Conservation (phyloP, 441 rosid genomes). For the Oxalis stricta region DNA sequence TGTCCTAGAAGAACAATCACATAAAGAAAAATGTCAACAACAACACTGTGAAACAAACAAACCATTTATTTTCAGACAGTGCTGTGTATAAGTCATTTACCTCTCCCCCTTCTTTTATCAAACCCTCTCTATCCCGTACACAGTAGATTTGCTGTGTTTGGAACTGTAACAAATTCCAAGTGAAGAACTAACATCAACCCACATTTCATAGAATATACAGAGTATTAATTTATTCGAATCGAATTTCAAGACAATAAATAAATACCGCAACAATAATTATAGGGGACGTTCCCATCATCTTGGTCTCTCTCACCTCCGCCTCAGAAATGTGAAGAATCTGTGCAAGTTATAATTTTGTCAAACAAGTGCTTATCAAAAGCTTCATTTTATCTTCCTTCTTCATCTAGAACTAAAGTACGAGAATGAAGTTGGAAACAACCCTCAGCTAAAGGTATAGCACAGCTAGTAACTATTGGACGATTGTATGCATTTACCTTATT, state of each 20-base stretch:
- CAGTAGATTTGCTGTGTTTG: slow-evolving; percentile 78
- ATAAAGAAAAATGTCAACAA: neutral
- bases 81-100: slow-evolving; percentile 13
- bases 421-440: neutral
- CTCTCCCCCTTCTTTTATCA: slow-evolving; percentile 73
- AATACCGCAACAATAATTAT: slow-evolving; percentile 61
- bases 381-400: neutral
- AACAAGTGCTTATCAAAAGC: neutral
- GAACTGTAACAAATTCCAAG: slow-evolving; percentile 35
- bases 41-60: neutral
- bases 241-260: neutral
- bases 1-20: slow-evolving; percentile 34
- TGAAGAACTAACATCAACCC: neutral
- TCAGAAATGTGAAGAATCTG: slow-evolving; percentile 88
- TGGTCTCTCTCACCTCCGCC: slow-evolving; percentile 67
- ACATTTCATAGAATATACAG: neutral
- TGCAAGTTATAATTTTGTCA: neutral
- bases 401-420: neutral
- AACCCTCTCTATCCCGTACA: slow-evolving; percentile 53
- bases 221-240: neutral
- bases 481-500: slow-evolving; percentile 41
- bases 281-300: slow-evolving; percentile 86
- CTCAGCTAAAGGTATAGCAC: neutral
- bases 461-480: neutral
- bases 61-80: neutral